phyloP scores from a whole-genome alignment of 345 rosid species.

The Arabis alpina region DNA sequence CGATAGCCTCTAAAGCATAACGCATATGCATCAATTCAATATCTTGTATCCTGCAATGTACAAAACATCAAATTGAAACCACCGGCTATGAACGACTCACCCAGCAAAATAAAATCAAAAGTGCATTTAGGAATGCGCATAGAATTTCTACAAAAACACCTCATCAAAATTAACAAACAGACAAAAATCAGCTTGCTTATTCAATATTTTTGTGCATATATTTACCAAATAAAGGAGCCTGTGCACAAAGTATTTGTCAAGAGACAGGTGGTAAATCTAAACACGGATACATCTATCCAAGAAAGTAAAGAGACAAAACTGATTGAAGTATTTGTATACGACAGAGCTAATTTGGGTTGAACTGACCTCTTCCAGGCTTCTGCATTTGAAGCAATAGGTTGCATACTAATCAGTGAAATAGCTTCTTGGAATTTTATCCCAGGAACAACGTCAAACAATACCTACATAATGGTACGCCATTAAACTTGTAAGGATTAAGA shows the following conservation, averaged over 20 bases:
- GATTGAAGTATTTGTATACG: conserved; percentile 6
- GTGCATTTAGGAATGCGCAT: conserved; percentile 17
- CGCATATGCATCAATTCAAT: conserved; percentile 97
- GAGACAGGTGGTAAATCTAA: conserved; percentile 12
- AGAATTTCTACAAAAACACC: conserved; percentile 5
- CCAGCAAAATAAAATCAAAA: not conserved
- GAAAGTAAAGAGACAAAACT: conserved; percentile 10
- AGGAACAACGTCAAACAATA: conserved; percentile 93
- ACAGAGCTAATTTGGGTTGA: conserved; percentile 18
- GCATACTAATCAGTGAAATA: conserved; percentile 85
- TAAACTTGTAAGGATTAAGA: conserved; percentile 11
- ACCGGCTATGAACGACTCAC: not conserved
- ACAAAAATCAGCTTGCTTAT: conserved; percentile 14
- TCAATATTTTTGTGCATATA: conserved; percentile 6
- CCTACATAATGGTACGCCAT: conserved; percentile 54
- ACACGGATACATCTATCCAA: conserved; percentile 16
- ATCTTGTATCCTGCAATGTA: conserved; percentile 77
- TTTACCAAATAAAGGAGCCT: not conserved
- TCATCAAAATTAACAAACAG: conserved; percentile 7
- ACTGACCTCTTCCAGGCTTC: conserved; percentile 86
- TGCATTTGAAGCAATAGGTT: conserved; percentile 78
- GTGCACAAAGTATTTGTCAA: not conserved
- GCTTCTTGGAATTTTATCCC: conserved; percentile 86
- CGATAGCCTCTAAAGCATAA: conserved; percentile 86
- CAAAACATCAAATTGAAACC: conserved; percentile 24